Evolutionary conservation across 2,329 filamentous ascomycete genomes (phyloP), one percentile per base, ranked within the genome.

Genomic region (Penicillium sp.): DNA sequence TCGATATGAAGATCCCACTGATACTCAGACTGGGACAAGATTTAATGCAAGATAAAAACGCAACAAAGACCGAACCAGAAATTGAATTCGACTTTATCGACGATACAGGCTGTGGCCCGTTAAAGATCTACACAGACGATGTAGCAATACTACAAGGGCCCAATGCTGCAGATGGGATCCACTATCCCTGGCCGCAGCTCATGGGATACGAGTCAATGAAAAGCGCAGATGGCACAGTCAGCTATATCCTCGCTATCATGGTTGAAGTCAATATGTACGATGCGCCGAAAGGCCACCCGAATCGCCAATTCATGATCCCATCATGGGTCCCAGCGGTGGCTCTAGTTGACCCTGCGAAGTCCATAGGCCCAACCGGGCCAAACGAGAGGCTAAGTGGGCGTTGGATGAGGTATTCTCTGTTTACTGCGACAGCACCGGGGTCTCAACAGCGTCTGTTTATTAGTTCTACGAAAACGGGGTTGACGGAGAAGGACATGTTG

Each of bases 51-150:
- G 39, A 42, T 13, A 23, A 42, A 14, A 23, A 42, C 3, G n/a
- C 27, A 35, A 13, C 19, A 14, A 48, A 23, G 0, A 19, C 2
- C 9, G 46, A 35, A n/a, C 46, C 46, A 33, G 46, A 48, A 14
- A 48, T 48, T 23, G 46, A 48, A 33, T 35, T 48, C 27, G 46
- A 48, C n/a, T 48, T 48, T 14, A 48, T 48, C n/a, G 46, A 48
- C 13, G 46, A 48, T 21, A 33, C 46, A 11, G 46, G 46, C 10
- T 48, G 46, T 8, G 46, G 46, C 10, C 46, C 46, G 19, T 14
- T 48, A n/a, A 48, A 33, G 19, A 48, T 48, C 19, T 48, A 48
- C 19, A 14, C 46, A 1, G 46, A 48, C 19, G 46, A 48, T 14
- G 29, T 48, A 21, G 26, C 46, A 7, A 8, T 48, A n/a, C 27